These are phyloP conservation scores for Domatiomyces catenatus DNA, from an alignment of 2,329 filamentous ascomycete species.

Conservation along the genomic window DNA sequence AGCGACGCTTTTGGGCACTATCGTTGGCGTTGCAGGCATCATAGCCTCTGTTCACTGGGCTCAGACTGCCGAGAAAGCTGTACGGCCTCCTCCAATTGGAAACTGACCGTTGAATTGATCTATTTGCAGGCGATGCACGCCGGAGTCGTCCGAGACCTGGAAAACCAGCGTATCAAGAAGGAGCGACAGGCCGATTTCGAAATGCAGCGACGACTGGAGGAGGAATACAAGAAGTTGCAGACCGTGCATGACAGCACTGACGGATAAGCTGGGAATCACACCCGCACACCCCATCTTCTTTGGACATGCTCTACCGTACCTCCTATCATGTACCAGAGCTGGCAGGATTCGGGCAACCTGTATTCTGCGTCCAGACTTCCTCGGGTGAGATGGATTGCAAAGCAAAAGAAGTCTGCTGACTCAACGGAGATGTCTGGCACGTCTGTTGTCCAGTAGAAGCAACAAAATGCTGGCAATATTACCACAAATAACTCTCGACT, in stretches of 20 bases:
- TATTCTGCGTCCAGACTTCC: neutral
- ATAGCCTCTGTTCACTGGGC: slow-evolving; percentile 79
- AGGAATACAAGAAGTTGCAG: slow-evolving; percentile 81
- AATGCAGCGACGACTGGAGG: slow-evolving; percentile 68
- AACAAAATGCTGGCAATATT: too few relatives aligned
- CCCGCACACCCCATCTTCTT: too few relatives aligned
- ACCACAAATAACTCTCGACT: neutral
- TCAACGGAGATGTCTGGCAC: neutral
- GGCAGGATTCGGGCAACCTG: neutral
- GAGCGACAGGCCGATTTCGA: slow-evolving; percentile 93
- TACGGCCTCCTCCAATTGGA: slow-evolving; percentile 32
- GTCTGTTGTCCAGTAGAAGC: neutral
- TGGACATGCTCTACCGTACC: neutral
- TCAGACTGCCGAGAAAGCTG: slow-evolving; percentile 68
- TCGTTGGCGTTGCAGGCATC: slow-evolving; percentile 58
- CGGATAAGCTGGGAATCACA: too few relatives aligned
- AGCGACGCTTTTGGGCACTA: slow-evolving; percentile 64
- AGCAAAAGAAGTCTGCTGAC: neutral
- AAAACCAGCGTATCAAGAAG: slow-evolving; percentile 76
- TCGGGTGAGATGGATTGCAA: neutral
- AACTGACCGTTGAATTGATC: neutral
- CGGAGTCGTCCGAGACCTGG: slow-evolving; percentile 85
- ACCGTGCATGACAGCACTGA: slow-evolving; percentile 37
- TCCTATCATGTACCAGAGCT: neutral
- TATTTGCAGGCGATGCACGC: slow-evolving; percentile 66